phyloP scores from a whole-genome alignment of 1,284 basidiomycete genomes.

The Athelia sp. region DNA sequence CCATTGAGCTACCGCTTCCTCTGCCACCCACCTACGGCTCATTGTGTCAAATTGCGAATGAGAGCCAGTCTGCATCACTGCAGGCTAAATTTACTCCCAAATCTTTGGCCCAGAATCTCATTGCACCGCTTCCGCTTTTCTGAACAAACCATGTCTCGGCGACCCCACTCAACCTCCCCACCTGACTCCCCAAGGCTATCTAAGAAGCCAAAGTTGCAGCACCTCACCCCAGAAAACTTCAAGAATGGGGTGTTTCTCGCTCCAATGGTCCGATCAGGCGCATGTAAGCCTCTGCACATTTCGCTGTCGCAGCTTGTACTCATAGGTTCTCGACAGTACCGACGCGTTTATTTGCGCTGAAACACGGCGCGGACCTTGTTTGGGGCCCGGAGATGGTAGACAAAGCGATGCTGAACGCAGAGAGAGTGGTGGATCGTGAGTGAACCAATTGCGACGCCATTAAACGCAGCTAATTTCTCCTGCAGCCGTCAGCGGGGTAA shows the following conservation, averaged over 20 bases:
- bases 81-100: neutral
- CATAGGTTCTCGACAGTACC: constrained; percentile 48
- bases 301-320: constrained; percentile 3
- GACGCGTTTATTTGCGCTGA: constrained; percentile 81
- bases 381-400: constrained; percentile 98
- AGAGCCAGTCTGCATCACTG: neutral
- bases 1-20: neutral
- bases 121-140: neutral
- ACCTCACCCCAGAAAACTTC: constrained; percentile 61
- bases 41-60: neutral
- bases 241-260: constrained; percentile 85
- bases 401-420: constrained; percentile 87
- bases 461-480: neutral
- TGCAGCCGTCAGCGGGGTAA: constrained; percentile 79
- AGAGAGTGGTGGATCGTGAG: constrained; percentile 82
- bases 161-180: constrained; percentile 45
- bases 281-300: constrained; percentile 47
- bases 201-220: constrained; percentile 52
- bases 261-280: constrained; percentile 93
- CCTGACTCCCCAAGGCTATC: constrained; percentile 33
- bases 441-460: constrained; percentile 10
- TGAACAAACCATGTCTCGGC: constrained; percentile 42
- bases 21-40: neutral
- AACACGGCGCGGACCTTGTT: constrained; percentile 91
- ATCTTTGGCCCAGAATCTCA: neutral